Conservation (phyloP, 345 rosid species). For the Iberis pinnata region DNA sequence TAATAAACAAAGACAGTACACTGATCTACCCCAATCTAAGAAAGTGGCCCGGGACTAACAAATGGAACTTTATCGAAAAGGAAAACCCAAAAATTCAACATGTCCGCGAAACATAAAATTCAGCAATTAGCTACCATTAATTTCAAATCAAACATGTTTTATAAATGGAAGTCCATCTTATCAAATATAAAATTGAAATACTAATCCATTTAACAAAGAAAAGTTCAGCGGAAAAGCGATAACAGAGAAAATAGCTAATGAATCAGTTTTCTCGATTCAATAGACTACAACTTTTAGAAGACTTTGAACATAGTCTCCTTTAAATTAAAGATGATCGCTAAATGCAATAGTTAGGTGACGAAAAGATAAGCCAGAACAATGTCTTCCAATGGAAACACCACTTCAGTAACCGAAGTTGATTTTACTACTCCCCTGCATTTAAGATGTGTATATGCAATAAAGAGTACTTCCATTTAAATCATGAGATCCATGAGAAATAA, state of each 20-base stretch:
- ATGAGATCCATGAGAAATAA: neutral
- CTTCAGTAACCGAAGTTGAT: conserved; percentile 14
- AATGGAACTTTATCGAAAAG: conserved; percentile 1
- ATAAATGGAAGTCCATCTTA: too few species aligned
- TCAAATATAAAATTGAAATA: neutral
- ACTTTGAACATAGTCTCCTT: neutral
- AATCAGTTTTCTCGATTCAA: conserved; percentile 6
- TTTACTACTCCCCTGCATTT: conserved; percentile 22
- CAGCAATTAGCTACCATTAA: neutral
- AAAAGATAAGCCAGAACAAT: conserved; percentile 4
- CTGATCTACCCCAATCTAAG: neutral
- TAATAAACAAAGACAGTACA: neutral
- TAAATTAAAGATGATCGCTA: neutral
- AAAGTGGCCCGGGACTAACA: too few species aligned
- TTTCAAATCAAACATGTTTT: neutral
- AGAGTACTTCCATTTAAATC: too few species aligned
- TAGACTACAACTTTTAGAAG: neutral
- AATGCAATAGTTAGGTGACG: neutral
- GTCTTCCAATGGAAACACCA: conserved; percentile 18
- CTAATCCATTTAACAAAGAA: neutral
- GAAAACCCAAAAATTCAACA: neutral
- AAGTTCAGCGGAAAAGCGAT: neutral
- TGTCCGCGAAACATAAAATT: neutral
- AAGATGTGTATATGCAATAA: conserved; percentile 17
- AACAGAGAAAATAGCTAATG: conserved; percentile 1